These are phyloP conservation scores for Globisporangium canariense DNA, from an alignment of 352 stramenopile genomes.

Conservation along the genomic window DNA sequence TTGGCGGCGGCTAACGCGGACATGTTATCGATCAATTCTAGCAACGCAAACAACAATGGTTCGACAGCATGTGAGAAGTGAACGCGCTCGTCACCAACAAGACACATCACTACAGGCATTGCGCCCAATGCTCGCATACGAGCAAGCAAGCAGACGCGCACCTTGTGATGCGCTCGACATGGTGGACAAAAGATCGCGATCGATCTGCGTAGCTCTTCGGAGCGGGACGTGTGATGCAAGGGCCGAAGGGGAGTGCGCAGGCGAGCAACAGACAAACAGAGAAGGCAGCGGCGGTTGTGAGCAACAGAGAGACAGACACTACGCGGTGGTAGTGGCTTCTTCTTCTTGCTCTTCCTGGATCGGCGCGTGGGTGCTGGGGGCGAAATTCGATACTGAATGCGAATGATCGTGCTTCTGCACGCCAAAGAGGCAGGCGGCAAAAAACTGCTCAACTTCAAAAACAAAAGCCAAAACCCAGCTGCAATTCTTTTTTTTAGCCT, in stretches of 20 bases:
- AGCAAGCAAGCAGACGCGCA: neutral
- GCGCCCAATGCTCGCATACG: too few relatives aligned
- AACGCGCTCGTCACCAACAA: neutral
- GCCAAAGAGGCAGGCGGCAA: neutral
- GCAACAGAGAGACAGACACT: neutral
- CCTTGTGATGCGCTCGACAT: slow-evolving; percentile 14
- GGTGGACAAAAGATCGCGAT: slow-evolving; percentile 14
- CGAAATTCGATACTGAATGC: slow-evolving; percentile 11
- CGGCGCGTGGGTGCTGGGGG: slow-evolving; percentile 1
- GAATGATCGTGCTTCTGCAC: slow-evolving; percentile 9
- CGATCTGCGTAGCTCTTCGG: neutral
- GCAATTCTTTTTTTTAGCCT: slow-evolving; percentile 1
- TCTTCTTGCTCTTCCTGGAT: slow-evolving; percentile 1
- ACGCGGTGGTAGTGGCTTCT: neutral
- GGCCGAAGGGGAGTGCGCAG: neutral
- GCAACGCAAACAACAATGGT: neutral
- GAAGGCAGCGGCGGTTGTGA: neutral
- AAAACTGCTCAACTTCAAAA: slow-evolving; percentile 5
- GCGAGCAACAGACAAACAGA: neutral
- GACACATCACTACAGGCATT: neutral
- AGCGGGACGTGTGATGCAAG: neutral
- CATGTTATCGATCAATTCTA: slow-evolving; percentile 16
- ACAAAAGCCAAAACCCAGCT: neutral
- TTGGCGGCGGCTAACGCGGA: slow-evolving; percentile 2
- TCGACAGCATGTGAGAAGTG: neutral